Base-by-base conservation (phyloP, 2,329 filamentous ascomycete species). In the Colletotrichum plurivorum region DNA sequence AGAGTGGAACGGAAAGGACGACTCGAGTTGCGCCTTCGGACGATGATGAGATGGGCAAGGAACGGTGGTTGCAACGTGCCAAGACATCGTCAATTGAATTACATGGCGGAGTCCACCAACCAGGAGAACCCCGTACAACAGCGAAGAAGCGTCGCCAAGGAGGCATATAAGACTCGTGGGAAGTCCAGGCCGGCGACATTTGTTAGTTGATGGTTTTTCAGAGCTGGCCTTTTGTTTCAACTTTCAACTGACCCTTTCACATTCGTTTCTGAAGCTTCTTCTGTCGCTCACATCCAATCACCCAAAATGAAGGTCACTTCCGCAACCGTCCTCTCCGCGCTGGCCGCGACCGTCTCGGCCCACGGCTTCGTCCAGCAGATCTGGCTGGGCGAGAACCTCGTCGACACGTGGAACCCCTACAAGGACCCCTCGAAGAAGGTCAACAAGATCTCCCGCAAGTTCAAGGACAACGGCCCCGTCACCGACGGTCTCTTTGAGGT, bases 351-450 rank as follows among this genome's bases (percentile, higher is more conserved):
- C 20, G 66, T 20, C 45, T 56, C 63, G 9, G 69, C 69, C 57
- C 69, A 71, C 57, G 69, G 69, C 16, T 69, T 60, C 27, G 69
- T 71, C 41, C 57, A 68, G 41, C 57, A 63, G 36, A 65, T 71
- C 54, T 20, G 49, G 45, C 56, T 68, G 43, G 69, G 73, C 3
- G 71, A 73, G 27, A 71, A 73, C 43, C 70, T 75, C n/a, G 72
- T 76, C 59, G 65, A 73, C 13, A 71, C 75, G 4, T 76, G 75
- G 75, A 75, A 75, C 55, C 75, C 75, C 2, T 76, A 76, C 59
- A 76, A 76, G 53, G 75, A 75, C 22, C 73, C 75, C 0, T 74
- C 75, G 41, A 75, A 76, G 63, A 72, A 76, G 2, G 72, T 75
- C 16, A 70, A 73, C 46, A 74, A 73, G 36, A 76, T 76, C 51